Base-by-base conservation (phyloP, 2,329 filamentous ascomycete species). In the Fusarium sp. region DNA sequence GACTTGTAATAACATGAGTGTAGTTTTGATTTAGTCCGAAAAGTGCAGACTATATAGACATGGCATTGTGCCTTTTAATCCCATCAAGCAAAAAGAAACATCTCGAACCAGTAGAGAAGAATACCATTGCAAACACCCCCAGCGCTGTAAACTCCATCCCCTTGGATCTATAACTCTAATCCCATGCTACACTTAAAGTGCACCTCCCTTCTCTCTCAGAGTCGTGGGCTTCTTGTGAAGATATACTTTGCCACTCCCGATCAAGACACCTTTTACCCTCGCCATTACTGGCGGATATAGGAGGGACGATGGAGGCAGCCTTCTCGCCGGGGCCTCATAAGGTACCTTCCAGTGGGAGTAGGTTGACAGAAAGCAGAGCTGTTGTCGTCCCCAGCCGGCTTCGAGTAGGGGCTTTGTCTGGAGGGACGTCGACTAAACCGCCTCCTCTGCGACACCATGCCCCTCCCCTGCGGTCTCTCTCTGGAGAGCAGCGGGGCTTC, bases 361-460 rank as follows among this genome's bases (percentile, higher is more conserved):
- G 47, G 52, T 4, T 43, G 23, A 25, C 9, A 13, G 4, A 47
- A 35, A 9, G 42, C 11, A n/a, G 27, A 21, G 4, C 31, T 38
- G 9, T 32, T n/a, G 5, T 43, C 23, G 9, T 52, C 21, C 36
- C 25, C 31, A 11, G 17, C 38, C 9, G 47, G 27, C 23, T 36
- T 49, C 19, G 27, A 49, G 47, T 49, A 49, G 8, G 36, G 36
- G 47, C 29, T 42, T 8, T 49, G 15, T 15, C 14, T 23, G 25
- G 31, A 14, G 23, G 27, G 19, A 15, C 11, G 13, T 11, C 35
- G 35, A 15, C 17, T 21, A 5, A 9, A 15, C 13, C 21, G 21
- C 23, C 15, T 29, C 8, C 9, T 15, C 11, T 1, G 23, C 25
- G 39, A n/a, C 14, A 42, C 5, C 13, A 17, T 27, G 14, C 3